Conservation (phyloP, 169 alveolate genomes). For the Prorocentrum cordatum region DNA sequence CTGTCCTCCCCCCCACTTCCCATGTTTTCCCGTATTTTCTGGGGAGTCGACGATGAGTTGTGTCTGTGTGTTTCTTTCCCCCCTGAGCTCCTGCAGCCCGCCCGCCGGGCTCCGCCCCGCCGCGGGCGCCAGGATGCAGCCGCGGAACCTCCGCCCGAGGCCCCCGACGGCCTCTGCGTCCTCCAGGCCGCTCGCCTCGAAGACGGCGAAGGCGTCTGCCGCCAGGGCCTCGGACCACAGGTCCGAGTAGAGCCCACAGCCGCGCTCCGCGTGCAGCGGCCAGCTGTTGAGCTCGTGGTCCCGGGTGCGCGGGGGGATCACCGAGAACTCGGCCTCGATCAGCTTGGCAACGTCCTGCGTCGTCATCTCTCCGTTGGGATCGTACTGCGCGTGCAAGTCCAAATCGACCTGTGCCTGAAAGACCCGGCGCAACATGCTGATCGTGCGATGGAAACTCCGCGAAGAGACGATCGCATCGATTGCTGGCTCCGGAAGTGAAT, state of each 20-base stretch:
- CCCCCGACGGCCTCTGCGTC: background rate
- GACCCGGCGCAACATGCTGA: background rate
- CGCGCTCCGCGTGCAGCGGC: background rate
- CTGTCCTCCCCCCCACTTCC: no score
- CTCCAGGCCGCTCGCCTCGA: background rate
- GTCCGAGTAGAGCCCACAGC: constrained; percentile 2
- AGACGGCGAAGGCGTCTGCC: background rate
- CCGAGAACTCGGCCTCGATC: constrained; percentile 35
- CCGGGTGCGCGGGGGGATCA: constrained; percentile 11
- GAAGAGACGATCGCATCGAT: background rate
- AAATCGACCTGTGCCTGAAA: constrained; percentile 22
- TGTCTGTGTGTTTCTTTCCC: background rate
- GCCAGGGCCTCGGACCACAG: constrained; percentile 45
- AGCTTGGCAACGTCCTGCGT: constrained; percentile 29
- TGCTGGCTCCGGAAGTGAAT: constrained; percentile 2
- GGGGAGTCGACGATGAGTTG: background rate
- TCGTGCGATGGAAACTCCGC: background rate
- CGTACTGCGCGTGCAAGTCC: constrained; percentile 25
- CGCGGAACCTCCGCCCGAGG: background rate
- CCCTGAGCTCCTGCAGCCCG: background rate
- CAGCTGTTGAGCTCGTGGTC: constrained; percentile 34
- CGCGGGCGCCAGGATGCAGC: background rate
- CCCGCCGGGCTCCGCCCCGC: background rate
- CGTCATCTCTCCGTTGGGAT: background rate
- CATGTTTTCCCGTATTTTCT: background rate